Percentiles rank a stretch among this genome's conserved stretches.
Conservation (phyloP, 2,329 filamentous ascomycete genomes). For the Waltergamsia citrina region DNA sequence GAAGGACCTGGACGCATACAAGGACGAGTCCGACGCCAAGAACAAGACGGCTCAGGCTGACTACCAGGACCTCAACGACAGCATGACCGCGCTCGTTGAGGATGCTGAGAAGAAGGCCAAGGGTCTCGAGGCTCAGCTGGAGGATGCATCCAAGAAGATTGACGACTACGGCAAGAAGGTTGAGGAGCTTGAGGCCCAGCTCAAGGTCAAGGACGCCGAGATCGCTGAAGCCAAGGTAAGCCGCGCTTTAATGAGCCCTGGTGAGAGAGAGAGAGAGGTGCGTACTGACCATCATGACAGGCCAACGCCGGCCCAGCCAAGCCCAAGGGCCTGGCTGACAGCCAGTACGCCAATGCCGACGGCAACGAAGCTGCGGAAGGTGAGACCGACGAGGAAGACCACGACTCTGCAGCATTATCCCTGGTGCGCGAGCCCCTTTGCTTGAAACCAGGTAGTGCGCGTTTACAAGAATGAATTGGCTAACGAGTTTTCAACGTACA, state of each 20-base stretch:
- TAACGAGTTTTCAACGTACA: slow-evolving; percentile 13
- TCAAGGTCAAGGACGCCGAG: slow-evolving; percentile 56
- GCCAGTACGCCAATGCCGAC: slow-evolving; percentile 38
- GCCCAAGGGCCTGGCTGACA: slow-evolving; percentile 42
- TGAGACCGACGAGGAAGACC: slow-evolving; percentile 49
- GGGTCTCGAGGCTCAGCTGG: slow-evolving; percentile 38
- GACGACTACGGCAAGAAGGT: slow-evolving; percentile 37
- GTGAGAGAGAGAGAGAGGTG: not conserved
- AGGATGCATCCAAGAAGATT: slow-evolving; percentile 25
- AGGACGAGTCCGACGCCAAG: slow-evolving; percentile 39
- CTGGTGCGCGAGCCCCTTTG: slow-evolving; percentile 50
- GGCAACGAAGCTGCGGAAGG: slow-evolving; percentile 36
- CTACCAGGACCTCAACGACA: slow-evolving; percentile 55
- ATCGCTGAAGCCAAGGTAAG: slow-evolving; percentile 51
- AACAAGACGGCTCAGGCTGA: slow-evolving; percentile 48
- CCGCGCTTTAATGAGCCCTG: no score
- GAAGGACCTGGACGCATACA: slow-evolving; percentile 44
- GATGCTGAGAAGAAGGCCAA: slow-evolving; percentile 46
- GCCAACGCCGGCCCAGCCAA: slow-evolving; percentile 32
- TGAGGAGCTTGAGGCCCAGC: slow-evolving; percentile 41
- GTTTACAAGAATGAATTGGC: not conserved
- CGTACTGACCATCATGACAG: slow-evolving; percentile 18
- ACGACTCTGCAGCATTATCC: slow-evolving; percentile 56
- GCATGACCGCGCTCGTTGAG: slow-evolving; percentile 49
- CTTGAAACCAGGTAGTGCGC: not conserved